These are phyloP conservation scores for Hemisphaericaspora xylanilytica DNA, from an alignment of 1,139 yeast genomes.

Conservation along the genomic window DNA sequence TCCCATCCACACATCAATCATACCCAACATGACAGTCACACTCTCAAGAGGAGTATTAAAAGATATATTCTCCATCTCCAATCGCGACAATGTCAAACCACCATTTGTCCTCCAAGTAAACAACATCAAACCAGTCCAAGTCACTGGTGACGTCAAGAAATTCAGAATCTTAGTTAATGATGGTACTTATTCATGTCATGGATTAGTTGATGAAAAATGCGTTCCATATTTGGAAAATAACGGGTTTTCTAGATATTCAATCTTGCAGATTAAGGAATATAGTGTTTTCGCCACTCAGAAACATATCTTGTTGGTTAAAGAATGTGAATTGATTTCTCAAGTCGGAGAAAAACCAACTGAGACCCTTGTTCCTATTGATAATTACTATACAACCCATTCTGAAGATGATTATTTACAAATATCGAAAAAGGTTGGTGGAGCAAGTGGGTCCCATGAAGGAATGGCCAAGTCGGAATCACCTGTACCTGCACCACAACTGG, in stretches of 20 bases:
- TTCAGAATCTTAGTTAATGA: conserved; percentile 61
- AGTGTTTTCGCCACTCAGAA: conserved; percentile 50
- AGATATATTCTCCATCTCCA: conserved; percentile 25
- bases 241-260: conserved; percentile 36
- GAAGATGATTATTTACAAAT: conserved; percentile 43
- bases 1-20: not conserved
- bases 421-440: conserved; percentile 15
- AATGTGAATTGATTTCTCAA: conserved; percentile 44
- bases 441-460: too few species aligned
- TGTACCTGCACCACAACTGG: too few species aligned
- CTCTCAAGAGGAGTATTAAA: conserved; percentile 27
- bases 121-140: conserved; percentile 42
- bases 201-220: conserved; percentile 61
- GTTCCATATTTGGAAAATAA: conserved; percentile 49
- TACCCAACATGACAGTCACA: conserved; percentile 4
- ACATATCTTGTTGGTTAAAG: conserved; percentile 54
- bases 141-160: conserved; percentile 44
- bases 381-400: conserved; percentile 54
- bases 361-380: conserved; percentile 43
- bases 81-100: conserved; percentile 21
- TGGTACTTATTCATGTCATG: conserved; percentile 62
- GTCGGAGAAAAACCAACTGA: conserved; percentile 32
- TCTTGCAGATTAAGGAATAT: conserved; percentile 39
- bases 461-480: too few species aligned
- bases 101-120: conserved; percentile 49